phyloP scores from a whole-genome alignment of 108 stramenopile genomes.

The Nitzschia putrida region DNA sequence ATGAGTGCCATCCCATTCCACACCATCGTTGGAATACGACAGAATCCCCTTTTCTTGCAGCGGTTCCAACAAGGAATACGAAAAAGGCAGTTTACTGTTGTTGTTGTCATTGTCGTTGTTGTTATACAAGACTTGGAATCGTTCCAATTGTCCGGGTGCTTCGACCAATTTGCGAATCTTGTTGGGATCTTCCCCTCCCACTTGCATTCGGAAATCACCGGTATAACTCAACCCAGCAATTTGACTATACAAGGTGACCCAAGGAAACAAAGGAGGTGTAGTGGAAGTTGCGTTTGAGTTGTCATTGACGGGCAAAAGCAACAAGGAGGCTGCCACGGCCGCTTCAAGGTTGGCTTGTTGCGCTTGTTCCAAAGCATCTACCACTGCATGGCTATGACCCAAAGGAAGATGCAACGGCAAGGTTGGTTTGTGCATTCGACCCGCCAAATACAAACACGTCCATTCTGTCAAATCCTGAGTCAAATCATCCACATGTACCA shows the following conservation, averaged over 20 bases:
- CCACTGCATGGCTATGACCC: neutral
- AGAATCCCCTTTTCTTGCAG: constrained; percentile 43
- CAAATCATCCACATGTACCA: constrained; percentile 63
- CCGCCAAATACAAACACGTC: constrained; percentile 79
- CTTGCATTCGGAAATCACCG: constrained; percentile 82
- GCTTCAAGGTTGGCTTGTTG: constrained; percentile 59
- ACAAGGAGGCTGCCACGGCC: constrained; percentile 67
- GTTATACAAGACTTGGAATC: constrained; percentile 66
- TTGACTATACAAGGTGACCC: constrained; percentile 34
- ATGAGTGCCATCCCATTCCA: constrained; percentile 51
- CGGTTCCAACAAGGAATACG: neutral
- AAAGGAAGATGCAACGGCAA: constrained; percentile 30
- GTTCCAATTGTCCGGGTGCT: constrained; percentile 67
- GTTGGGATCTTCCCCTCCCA: constrained; percentile 82
- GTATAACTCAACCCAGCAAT: constrained; percentile 79
- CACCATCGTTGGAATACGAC: neutral
- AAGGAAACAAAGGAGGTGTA: constrained; percentile 3
- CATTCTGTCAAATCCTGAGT: constrained; percentile 65
- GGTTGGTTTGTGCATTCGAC: constrained; percentile 83
- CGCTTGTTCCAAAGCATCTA: constrained; percentile 18
- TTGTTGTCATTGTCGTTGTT: neutral
- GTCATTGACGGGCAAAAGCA: constrained; percentile 38
- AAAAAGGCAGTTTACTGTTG: too few species aligned
- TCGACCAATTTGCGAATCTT: constrained; percentile 75
- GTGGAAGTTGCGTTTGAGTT: neutral